Evolutionary conservation across 176 grass and related monocot species (phyloP).

Genomic region (Triticum monococcum): DNA sequence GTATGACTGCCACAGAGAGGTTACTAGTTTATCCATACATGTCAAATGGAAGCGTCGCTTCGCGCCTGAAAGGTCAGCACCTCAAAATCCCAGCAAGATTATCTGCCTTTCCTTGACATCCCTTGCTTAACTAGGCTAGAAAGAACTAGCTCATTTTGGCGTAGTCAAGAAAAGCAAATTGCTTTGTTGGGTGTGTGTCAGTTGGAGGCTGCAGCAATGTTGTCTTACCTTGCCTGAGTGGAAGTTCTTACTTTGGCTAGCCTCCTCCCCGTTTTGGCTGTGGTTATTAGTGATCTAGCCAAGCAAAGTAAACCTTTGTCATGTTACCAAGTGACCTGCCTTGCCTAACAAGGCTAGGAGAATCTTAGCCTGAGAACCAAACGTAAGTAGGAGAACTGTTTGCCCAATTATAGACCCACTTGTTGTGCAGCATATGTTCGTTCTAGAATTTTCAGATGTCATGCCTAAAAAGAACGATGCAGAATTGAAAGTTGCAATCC

Average conservation of each 20-base stretch:
- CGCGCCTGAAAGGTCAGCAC: conserved; percentile 76
- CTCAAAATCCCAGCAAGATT: conserved; percentile 13
- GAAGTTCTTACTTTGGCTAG: not conserved
- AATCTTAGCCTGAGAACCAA: conserved; percentile 1
- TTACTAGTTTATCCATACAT: conserved; percentile 92
- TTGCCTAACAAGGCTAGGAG: conserved; percentile 9
- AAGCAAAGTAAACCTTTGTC: not conserved
- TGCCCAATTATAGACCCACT: conserved; percentile 9
- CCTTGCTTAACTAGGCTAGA: not conserved
- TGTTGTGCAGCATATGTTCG: conserved; percentile 37
- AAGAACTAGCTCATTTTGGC: not conserved
- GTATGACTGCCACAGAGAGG: conserved; percentile 93
- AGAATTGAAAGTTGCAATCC: conserved; percentile 19
- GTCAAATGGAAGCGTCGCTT: conserved; percentile 97
- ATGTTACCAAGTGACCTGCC: not conserved
- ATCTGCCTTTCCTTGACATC: not conserved
- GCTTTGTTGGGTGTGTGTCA: not conserved
- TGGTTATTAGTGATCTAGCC: not conserved
- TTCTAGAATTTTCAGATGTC: not conserved
- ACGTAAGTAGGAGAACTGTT: not conserved
- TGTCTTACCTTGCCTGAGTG: not conserved
- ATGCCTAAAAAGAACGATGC: conserved; percentile 19
- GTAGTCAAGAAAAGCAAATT: not conserved
- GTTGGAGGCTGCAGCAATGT: not conserved
- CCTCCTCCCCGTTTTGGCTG: not conserved